Evolutionary conservation across 805 yeast species (phyloP).

Genomic region (Yarrowia hollandica): DNA sequence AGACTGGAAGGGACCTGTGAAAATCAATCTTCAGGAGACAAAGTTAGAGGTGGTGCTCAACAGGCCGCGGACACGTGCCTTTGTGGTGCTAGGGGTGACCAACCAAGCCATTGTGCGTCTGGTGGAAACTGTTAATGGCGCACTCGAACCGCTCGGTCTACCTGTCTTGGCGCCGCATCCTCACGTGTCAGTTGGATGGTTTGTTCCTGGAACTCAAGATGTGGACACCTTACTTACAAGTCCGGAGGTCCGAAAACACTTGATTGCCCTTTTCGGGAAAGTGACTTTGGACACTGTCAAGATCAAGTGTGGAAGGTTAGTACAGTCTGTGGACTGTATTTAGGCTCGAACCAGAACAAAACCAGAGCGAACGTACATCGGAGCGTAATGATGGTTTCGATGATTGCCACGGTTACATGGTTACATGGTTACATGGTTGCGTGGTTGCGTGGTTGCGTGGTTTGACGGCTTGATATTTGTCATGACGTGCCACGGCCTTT

Average conservation of each 20-base stretch:
- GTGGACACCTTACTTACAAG: not conserved
- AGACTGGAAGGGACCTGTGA: conserved; percentile 2
- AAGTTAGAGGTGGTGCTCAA: conserved; percentile 30
- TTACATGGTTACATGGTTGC: too few relatives aligned
- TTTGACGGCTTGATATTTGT: too few relatives aligned
- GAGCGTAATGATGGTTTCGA: too few relatives aligned
- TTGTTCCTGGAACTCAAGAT: not conserved
- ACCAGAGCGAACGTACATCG: too few relatives aligned
- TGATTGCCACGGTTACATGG: too few relatives aligned
- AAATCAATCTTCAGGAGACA: not conserved
- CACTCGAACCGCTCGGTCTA: not conserved
- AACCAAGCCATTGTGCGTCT: not conserved
- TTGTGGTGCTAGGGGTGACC: conserved; percentile 26
- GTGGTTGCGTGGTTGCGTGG: too few relatives aligned
- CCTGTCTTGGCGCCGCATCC: not conserved
- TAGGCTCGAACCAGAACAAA: too few relatives aligned
- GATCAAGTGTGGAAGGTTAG: conserved; percentile 21
- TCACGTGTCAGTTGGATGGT: conserved; percentile 34
- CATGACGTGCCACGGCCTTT: too few relatives aligned
- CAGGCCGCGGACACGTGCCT: conserved; percentile 30
- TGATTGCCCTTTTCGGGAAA: conserved; percentile 11
- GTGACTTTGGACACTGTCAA: conserved; percentile 16
- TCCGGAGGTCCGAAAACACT: not conserved
- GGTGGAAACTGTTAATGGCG: not conserved
- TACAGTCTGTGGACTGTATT: conserved; percentile 8